phyloP scores from a whole-genome alignment of 2,329 filamentous ascomycete genomes.

The Stagonosporopsis vannaccii region DNA sequence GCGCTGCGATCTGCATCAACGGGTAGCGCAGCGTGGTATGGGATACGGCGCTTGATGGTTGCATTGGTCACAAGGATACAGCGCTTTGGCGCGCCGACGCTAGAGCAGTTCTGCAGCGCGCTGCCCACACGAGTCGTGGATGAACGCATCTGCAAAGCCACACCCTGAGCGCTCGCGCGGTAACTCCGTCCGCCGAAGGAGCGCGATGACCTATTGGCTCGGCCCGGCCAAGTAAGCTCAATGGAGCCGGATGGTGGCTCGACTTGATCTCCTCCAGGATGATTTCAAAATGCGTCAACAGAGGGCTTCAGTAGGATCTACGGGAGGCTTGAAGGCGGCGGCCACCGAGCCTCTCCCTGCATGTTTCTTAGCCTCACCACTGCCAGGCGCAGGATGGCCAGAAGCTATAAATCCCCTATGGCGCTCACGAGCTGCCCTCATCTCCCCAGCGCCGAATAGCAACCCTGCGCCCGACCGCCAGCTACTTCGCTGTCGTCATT shows the following conservation, averaged over 20 bases:
- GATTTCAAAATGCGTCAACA: slow-evolving; percentile 38
- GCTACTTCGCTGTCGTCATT: slow-evolving; percentile 20
- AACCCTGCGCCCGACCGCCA: slow-evolving; percentile 15
- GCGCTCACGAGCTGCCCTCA: slow-evolving; percentile 24
- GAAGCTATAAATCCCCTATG: slow-evolving; percentile 39
- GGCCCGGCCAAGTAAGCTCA: slow-evolving; percentile 28
- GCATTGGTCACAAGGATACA: slow-evolving; percentile 14
- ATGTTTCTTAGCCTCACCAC: slow-evolving; percentile 14
- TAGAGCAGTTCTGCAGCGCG: slow-evolving; percentile 17
- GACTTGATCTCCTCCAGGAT: slow-evolving; percentile 43
- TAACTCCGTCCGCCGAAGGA: slow-evolving; percentile 21
- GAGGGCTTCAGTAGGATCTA: slow-evolving; percentile 38
- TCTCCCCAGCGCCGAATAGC: slow-evolving; percentile 24
- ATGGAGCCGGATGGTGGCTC: slow-evolving; percentile 37
- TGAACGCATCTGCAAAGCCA: slow-evolving; percentile 24
- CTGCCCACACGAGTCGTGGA: slow-evolving; percentile 14
- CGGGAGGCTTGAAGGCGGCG: slow-evolving; percentile 36
- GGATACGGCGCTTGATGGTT: slow-evolving; percentile 8
- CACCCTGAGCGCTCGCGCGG: slow-evolving; percentile 12
- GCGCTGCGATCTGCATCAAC: slow-evolving; percentile 14
- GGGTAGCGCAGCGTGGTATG: slow-evolving; percentile 4
- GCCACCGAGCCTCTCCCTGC: slow-evolving; percentile 39
- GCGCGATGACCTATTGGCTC: slow-evolving; percentile 32
- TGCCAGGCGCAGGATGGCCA: neutral
- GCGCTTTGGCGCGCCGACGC: slow-evolving; percentile 11